Base-by-base conservation (phyloP, 352 stramenopile species). In the Phytophthora pluvialis region DNA sequence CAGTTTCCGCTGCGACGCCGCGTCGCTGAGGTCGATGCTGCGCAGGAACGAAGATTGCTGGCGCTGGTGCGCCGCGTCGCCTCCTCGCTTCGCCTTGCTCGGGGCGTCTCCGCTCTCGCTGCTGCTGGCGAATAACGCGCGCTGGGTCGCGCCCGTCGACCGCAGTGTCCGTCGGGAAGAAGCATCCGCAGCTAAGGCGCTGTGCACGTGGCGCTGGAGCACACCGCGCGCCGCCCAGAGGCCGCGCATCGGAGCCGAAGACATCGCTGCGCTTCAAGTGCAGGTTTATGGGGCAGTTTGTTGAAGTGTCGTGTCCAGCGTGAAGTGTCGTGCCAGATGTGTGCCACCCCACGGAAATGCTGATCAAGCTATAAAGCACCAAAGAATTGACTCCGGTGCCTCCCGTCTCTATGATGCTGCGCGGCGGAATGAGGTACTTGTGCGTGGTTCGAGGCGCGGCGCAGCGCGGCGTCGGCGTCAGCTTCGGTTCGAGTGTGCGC, bases 391-490 rank as follows among this genome's bases (percentile, higher is more conserved):
- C 21, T 21, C 21, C 21, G 1, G 11, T 31, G 28, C n/a, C 25
- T 55, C 13, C 7, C 29, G 4, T 26, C 28, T 54, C n/a, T 2
- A 87, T 82, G 75, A 81, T 84, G 71, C 64, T 84, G 42, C 78
- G 80, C 67, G 63, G 56, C 28, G 78, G 71, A 71, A 81, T 74
- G 72, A 90, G 81, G 81, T 90, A 90, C 54, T 82, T 65, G 29
- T 56, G 32, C 50, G 51, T 43, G 26, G 46, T 16, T 56, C 33
- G 36, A 26, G 36, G 60, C 28, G 39, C 26, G 42, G 35, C 43
- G 57, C 59, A 62, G 63, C 40, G 35, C n/a, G 43, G 58, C 12
- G n/a, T 40, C 11, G 43, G 53, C 12, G n/a, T 40, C 11, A 26
- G 32, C 16, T 50, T 12, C 12, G 16, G 36, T 12, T 47, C n/a